Percentiles rank a stretch among this genome's conserved stretches.
Evolutionary conservation across 2,329 filamentous ascomycete genomes (phyloP).

Genomic region (Mariannaea sp.): DNA sequence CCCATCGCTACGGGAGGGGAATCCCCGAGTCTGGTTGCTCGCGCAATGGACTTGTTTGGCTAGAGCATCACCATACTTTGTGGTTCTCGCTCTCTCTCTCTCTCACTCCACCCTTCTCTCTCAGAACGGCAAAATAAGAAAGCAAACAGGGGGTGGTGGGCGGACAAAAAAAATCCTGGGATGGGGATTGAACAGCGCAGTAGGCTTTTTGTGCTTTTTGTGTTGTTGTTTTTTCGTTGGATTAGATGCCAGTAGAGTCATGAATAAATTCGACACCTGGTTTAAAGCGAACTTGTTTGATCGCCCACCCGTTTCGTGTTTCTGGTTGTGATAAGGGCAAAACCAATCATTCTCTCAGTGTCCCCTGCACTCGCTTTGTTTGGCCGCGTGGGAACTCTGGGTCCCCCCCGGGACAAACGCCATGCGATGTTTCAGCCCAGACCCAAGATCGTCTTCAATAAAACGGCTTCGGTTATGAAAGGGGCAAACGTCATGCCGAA

Average conservation of each 20-base stretch:
- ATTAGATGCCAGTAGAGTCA: slow-evolving; percentile 38
- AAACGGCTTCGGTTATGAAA: slow-evolving; percentile 12
- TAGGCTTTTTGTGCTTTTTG: slow-evolving; percentile 18
- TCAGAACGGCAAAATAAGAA: background rate
- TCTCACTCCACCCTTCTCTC: no score
- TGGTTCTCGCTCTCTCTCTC: background rate
- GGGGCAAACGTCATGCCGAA: slow-evolving; percentile 11
- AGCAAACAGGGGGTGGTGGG: background rate
- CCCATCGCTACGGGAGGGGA: background rate
- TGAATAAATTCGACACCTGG: slow-evolving; percentile 30
- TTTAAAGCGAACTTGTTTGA: slow-evolving; percentile 18
- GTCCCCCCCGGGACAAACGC: background rate
- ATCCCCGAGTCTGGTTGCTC: slow-evolving; percentile 5
- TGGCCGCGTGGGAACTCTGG: no score
- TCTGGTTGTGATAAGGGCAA: background rate
- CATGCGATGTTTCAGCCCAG: slow-evolving; percentile 7
- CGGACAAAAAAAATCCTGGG: background rate
- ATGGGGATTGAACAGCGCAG: slow-evolving; percentile 23
- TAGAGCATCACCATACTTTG: background rate
- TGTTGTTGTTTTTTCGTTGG: slow-evolving; percentile 29
- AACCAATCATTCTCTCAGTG: no score
- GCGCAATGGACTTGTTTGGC: slow-evolving; percentile 1
- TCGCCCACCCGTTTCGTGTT: background rate
- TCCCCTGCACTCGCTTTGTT: no score
- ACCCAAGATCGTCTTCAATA: background rate